Base-by-base conservation (phyloP, 2,329 filamentous ascomycete species). In the Pseudocercospora musae region DNA sequence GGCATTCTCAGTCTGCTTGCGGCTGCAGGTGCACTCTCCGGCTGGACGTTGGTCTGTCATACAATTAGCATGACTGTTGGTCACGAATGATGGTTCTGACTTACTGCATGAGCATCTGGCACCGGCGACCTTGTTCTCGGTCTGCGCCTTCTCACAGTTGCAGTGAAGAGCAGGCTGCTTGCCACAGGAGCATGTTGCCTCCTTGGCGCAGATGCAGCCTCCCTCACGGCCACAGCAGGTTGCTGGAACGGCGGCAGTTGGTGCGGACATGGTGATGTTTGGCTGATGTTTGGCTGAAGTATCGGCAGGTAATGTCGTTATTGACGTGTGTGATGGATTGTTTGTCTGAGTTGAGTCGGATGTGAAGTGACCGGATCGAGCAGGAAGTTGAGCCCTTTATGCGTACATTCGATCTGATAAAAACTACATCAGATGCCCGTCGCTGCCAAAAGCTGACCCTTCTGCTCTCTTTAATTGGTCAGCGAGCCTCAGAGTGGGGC, bases 121-220 rank as follows among this genome's bases (percentile, higher is more conserved):
- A 6, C 91, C 91, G 6, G 81, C 77, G 60, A 91, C 75, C 44
- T 79, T 79, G 82, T 97, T 97, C 83, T 97, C 93, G 15, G 81
- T 78, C 3, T 83, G 67, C 3, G 92, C 85, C 78, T 91, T 93
- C 72, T 86, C 86, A 81, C 94, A 97, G 66, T 82, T 89, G 85
- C 94, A 98, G 76, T 93, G 84, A 54, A 96, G 86, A 55, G 94
- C 94, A 3, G 87, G 86, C 75, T 95, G 85, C 82, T 96, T 87
- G 74, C 94, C 94, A 77, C 94, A 98, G 15, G 91, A 96, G 86
- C 71, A 73, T 20, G 62, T 72, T 40, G 71, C 71, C 62, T 73
- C 71, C 40, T 69, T 66, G 42, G 73, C 81, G 71, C 85, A 88
- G 71, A 79, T 77, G 70, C 79, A 80, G 67, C 80, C 79, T 70